Evolutionary conservation across 495 filamentous ascomycete genomes (phyloP), one percentile per base, ranked within the genome.

Genomic region (Chaetomium fimeti): DNA sequence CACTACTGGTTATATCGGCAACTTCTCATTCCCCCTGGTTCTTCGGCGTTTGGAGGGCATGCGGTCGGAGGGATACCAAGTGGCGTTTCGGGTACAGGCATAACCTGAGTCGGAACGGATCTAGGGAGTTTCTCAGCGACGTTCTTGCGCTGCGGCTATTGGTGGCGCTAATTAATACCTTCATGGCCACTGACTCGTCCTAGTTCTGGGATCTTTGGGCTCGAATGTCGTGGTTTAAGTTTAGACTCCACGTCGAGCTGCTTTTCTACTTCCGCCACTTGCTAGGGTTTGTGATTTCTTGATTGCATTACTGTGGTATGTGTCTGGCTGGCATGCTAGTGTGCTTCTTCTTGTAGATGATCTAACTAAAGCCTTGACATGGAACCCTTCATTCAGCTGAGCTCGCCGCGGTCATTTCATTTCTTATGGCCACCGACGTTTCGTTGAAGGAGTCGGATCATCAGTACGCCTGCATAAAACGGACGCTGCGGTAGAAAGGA

Each of bases 41-140:
- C 22, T 24, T 27, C 2, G 55, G 55, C 55, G 38, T 42, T 57
- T 38, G 36, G 20, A 22, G 25, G 55, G 40, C 24, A 43, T 58
- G 12, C 52, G 9, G 29, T 15, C n/a, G 27, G 51, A 22, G 52
- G 29, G 27, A 55, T 55, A 55, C 52, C 52, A 36, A 18, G 52
- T 36, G 52, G 52, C 52, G 52, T 55, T 55, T 32, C 28, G 52
- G 52, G 28, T 32, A 20, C 9, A 29, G 28, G 52, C 51, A 54
- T 9, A 11, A 6, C 40, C 32, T 53, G 48, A n/a, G 24, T 53
- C 52, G 15, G 16, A 36, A 36, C n/a, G 52, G 52, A n/a, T 2
- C 6, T 36, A 28, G 8, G 27, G 9, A 3, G 32, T 36, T 11
- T 32, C n/a, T 32, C 27, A 55, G 52, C 28, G 27, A 55, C 12